phyloP scores from a whole-genome alignment of 2,329 filamentous ascomycete species.

The Xylariaceae sp. region DNA sequence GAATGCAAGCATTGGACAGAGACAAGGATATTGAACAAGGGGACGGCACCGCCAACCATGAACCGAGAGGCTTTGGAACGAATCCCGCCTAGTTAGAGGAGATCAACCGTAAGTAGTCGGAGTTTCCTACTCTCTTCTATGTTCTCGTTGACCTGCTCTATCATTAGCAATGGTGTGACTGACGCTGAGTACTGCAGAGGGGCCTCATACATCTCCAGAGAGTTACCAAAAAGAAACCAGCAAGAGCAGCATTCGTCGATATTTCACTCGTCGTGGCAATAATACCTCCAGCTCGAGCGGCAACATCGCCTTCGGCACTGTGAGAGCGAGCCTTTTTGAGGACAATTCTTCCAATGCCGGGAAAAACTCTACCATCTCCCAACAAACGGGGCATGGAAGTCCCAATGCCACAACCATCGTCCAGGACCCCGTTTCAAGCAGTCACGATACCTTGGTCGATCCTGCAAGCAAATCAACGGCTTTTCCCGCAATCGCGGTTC shows the following conservation, averaged over 20 bases:
- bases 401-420: no score
- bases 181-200: constrained; percentile 42
- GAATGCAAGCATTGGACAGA: constrained; percentile 61
- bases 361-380: no score
- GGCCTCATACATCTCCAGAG: constrained; percentile 45
- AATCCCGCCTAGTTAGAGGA: constrained; percentile 88
- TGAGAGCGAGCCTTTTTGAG: no score
- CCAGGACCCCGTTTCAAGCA: constrained; percentile 17
- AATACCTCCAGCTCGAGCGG: constrained; percentile 39
- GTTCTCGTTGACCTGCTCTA: not conserved
- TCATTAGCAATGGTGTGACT: not conserved
- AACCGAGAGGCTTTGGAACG: constrained; percentile 77
- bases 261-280: constrained; percentile 52
- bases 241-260: constrained; percentile 55
- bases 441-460: constrained; percentile 6
- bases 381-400: no score
- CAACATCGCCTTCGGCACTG: constrained; percentile 16
- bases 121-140: not conserved
- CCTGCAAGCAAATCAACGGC: constrained; percentile 39
- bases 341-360: no score
- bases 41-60: constrained; percentile 54
- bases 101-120: constrained; percentile 47
- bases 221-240: constrained; percentile 50
- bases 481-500: constrained; percentile 30
- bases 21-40: constrained; percentile 60